Percentiles rank a stretch among this genome's conserved stretches.
These are phyloP conservation scores for Diaporthe ilicicola DNA, from an alignment of 2,329 filamentous ascomycete species.

Conservation along the genomic window DNA sequence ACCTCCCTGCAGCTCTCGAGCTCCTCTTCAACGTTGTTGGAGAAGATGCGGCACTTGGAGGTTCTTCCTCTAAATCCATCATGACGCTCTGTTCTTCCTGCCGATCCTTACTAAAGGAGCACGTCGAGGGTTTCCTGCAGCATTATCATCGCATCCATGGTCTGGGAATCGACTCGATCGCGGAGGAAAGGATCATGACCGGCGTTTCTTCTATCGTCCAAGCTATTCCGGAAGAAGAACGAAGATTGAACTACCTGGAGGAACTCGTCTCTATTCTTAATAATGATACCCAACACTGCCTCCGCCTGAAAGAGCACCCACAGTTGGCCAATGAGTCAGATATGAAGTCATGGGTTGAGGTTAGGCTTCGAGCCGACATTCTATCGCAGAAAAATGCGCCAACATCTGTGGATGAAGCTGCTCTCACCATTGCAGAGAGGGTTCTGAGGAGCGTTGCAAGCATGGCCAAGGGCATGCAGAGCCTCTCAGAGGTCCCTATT, in stretches of 20 bases:
- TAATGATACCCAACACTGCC: slow-evolving; percentile 62
- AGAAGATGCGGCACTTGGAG: slow-evolving; percentile 64
- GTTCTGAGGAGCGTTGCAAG: slow-evolving; percentile 74
- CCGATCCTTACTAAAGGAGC: slow-evolving; percentile 70
- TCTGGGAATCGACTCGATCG: slow-evolving; percentile 65
- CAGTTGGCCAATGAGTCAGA: slow-evolving; percentile 38
- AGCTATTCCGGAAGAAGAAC: slow-evolving; percentile 67
- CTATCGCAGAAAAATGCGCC: slow-evolving; percentile 25
- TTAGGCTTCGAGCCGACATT: slow-evolving; percentile 27
- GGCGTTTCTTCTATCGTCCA: slow-evolving; percentile 81
- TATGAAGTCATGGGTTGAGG: slow-evolving; percentile 33
- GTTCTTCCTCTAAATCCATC: slow-evolving; percentile 79
- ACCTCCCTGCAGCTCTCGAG: slow-evolving; percentile 75
- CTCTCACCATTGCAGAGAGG: slow-evolving; percentile 59
- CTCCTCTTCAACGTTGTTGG: slow-evolving; percentile 77
- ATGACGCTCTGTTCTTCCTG: slow-evolving; percentile 79
- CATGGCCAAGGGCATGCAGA: slow-evolving; percentile 77
- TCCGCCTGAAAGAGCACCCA: slow-evolving; percentile 46
- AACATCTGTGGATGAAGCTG: slow-evolving; percentile 49
- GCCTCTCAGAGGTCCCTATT: slow-evolving; percentile 70
- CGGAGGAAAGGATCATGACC: slow-evolving; percentile 77
- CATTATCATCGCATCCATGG: slow-evolving; percentile 66
- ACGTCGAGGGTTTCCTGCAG: slow-evolving; percentile 73
- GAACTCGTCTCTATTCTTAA: slow-evolving; percentile 70
- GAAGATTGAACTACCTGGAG: slow-evolving; percentile 62